A percentile compares a stretch with the other conserved stretches of the same genome.
These are phyloP conservation scores for Pseudopithomyces maydicus DNA, from an alignment of 2,329 filamentous ascomycete genomes.

Conservation along the genomic window DNA sequence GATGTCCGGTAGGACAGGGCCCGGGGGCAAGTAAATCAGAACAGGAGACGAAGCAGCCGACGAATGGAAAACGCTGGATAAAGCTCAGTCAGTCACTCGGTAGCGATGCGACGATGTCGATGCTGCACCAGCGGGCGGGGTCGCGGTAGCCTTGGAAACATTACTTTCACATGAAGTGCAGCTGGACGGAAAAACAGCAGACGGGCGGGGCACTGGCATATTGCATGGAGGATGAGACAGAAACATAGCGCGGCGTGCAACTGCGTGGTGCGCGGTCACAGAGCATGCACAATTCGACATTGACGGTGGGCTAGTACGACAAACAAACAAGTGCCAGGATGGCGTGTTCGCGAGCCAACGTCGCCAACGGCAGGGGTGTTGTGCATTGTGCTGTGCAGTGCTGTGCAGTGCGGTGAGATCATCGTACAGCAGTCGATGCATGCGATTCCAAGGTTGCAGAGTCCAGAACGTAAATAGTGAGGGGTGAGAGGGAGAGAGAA, in stretches of 20 bases:
- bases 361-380: neutral
- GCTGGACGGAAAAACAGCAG: too few relatives aligned
- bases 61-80: constrained; percentile 41
- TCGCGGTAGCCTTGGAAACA: neutral
- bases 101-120: neutral
- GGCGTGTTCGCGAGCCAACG: neutral
- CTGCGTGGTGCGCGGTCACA: too few relatives aligned
- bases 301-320: neutral
- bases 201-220: too few relatives aligned
- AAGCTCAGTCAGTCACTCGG: constrained; percentile 11
- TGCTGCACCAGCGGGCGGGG: neutral
- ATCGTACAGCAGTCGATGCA: constrained; percentile 14
- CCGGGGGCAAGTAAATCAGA: constrained; percentile 51
- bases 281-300: neutral
- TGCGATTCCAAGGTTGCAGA: neutral
- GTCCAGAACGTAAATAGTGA: neutral
- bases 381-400: too few relatives aligned
- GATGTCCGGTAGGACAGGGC: constrained; percentile 39
- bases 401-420: constrained; percentile 18
- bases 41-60: constrained; percentile 34
- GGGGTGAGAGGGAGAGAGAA: neutral
- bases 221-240: too few relatives aligned
- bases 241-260: too few relatives aligned
- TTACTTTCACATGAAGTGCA: neutral
- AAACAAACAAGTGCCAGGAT: neutral